These are phyloP conservation scores for Aspergillus fijiensis DNA, from an alignment of 2,329 filamentous ascomycete genomes.

Conservation along the genomic window DNA sequence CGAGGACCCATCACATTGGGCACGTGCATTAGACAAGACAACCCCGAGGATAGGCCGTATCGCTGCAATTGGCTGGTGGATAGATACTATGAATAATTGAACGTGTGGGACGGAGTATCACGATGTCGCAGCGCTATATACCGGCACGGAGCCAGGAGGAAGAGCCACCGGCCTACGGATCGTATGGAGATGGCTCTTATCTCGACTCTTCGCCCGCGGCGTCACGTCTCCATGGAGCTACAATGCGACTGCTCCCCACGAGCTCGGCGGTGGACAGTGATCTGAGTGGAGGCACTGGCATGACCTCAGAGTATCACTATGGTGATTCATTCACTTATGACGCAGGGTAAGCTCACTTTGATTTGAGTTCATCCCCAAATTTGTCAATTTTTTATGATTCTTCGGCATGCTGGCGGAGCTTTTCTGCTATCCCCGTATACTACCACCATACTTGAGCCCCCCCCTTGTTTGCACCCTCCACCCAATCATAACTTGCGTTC, in stretches of 20 bases:
- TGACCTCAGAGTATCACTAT: constrained; percentile 29
- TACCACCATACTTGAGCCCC: background rate
- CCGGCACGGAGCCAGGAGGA: constrained; percentile 41
- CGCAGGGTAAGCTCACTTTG: constrained; percentile 16
- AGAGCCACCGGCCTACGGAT: constrained; percentile 44
- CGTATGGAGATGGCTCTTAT: constrained; percentile 31
- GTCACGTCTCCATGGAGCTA: constrained; percentile 36
- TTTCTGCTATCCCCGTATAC: background rate
- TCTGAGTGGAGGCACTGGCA: constrained; percentile 26
- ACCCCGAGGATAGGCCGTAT: background rate
- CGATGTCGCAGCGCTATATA: constrained; percentile 29
- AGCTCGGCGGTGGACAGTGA: constrained; percentile 38
- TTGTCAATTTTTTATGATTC: background rate
- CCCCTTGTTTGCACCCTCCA: constrained; percentile 3
- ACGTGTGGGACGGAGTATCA: background rate
- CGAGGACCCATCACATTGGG: background rate
- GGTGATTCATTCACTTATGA: constrained; percentile 22
- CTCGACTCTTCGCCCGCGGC: constrained; percentile 26
- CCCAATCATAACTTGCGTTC: background rate
- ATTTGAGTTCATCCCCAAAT: constrained; percentile 8
- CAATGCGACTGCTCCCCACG: constrained; percentile 48
- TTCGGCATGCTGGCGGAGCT: constrained; percentile 13
- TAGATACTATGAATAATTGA: constrained; percentile 15
- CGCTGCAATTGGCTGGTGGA: background rate
- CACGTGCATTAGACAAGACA: background rate